Conservation (phyloP, 148 eudicot species). For the Camellia japonica region DNA sequence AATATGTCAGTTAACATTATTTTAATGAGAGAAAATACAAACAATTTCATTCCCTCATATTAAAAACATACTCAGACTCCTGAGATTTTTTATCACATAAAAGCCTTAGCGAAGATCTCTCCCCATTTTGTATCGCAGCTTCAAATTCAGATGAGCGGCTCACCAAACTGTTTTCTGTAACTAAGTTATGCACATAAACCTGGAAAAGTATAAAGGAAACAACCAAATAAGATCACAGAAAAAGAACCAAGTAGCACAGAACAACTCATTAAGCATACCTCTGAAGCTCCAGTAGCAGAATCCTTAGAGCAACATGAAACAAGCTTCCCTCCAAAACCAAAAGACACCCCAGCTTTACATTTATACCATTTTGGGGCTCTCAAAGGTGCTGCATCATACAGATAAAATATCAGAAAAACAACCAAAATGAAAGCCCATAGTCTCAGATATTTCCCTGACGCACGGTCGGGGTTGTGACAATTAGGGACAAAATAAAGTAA, state of each 20-base stretch:
- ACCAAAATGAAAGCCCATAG: background rate
- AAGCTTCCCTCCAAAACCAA: constrained; percentile 99
- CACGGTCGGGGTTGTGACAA: no score
- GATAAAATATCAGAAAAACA: background rate
- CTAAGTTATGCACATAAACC: constrained; percentile 79
- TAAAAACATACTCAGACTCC: constrained; percentile 72
- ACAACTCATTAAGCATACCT: constrained; percentile 41
- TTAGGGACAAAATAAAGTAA: background rate
- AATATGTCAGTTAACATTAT: background rate
- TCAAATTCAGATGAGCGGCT: constrained; percentile 88
- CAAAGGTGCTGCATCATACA: constrained; percentile 53
- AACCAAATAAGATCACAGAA: background rate
- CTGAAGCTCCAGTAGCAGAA: constrained; percentile 58
- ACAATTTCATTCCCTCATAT: background rate
- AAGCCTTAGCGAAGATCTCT: constrained; percentile 69
- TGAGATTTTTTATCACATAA: constrained; percentile 79
- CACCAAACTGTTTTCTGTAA: constrained; percentile 72
- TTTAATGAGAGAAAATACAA: background rate
- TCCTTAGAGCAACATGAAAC: constrained; percentile 56
- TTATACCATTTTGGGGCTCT: constrained; percentile 95
- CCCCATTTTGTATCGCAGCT: constrained; percentile 87
- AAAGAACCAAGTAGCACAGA: background rate
- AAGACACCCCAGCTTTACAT: constrained; percentile 83
- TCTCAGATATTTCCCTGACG: no score
- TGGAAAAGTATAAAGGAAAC: constrained; percentile 21